Evolutionary conservation across 2,329 filamentous ascomycete genomes (phyloP), one percentile per base, ranked within the genome.

Genomic region (Penicillium paneum): DNA sequence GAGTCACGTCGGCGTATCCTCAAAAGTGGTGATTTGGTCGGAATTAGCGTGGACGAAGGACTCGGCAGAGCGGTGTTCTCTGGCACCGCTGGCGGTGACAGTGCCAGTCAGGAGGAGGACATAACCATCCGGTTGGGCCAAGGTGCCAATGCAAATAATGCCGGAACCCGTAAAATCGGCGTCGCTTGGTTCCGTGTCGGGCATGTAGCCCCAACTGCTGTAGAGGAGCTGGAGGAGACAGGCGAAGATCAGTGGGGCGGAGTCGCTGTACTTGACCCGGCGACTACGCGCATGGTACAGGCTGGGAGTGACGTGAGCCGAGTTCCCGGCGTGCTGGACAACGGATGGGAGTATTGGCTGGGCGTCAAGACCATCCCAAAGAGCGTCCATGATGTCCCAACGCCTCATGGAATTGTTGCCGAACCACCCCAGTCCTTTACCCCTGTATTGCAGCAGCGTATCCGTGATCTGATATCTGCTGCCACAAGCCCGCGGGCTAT

Each of bases 171-270:
- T 81, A 71, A 83, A 79, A 64, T 74, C 31, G 74, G 73, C 29
- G 89, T 96, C 19, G 92, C 90, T 8, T 99, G 94, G 94, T 97
- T 97, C 78, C 90, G 87, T 60, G 88, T 99, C 38, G 88, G 88
- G 36, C 88, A 90, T 55, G 86, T 95, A 32, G 74, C 76, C 42
- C 74, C 77, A 8, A 71, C 74, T n/a, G 64, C 70, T 8, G 63
- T 73, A 11, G 73, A 75, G 67, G 63, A 86, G 77, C 63, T 79
- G 67, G 82, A 85, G 32, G 83, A 83, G 13, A 78, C 83, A 2
- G 81, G 82, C 3, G 83, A 86, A 45, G 86, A 89, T 49, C 78
- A 86, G 8, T 99, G 94, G 94, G 91, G 90, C 35, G 89, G 89
- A 1, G 86, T 93, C 36, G 90, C 89, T 3, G 88, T 88, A 43